Percentiles rank a stretch among this genome's conserved stretches.
Evolutionary conservation across 805 yeast species (phyloP).

Genomic region (Sugiyamaella smithiae): DNA sequence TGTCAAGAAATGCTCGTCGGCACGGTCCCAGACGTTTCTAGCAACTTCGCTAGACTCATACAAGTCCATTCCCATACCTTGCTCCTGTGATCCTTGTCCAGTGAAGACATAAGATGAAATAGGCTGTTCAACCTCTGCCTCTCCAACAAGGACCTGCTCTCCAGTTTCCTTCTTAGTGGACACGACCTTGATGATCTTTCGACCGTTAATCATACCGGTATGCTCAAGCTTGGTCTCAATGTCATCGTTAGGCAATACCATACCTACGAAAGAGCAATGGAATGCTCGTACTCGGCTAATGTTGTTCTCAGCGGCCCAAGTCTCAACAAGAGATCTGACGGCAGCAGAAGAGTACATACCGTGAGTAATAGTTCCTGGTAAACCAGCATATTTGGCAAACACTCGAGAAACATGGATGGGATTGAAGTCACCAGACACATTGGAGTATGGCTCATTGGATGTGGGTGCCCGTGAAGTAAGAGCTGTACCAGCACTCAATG

Average conservation of each 20-base stretch:
- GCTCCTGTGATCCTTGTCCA: constrained; percentile 99
- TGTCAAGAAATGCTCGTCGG: constrained; percentile 86
- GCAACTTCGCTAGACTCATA: constrained; percentile 91
- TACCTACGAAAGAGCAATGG: constrained; percentile 86
- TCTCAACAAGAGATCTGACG: constrained; percentile 91
- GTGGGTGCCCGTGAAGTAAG: constrained; percentile 72
- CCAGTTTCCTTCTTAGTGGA: constrained; percentile 80
- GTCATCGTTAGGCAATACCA: constrained; percentile 95
- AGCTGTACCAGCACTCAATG: constrained; percentile 59
- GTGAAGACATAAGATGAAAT: constrained; percentile 95
- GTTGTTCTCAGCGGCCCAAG: constrained; percentile 97
- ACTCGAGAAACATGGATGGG: constrained; percentile 97
- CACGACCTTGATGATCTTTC: constrained; percentile 92
- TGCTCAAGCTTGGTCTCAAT: constrained; percentile 87
- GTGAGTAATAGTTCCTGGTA: constrained; percentile 98
- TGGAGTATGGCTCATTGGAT: constrained; percentile 94
- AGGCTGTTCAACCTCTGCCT: constrained; percentile 99
- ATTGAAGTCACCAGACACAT: constrained; percentile 96
- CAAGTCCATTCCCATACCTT: constrained; percentile 99
- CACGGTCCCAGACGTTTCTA: constrained; percentile 94
- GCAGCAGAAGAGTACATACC: constrained; percentile 99
- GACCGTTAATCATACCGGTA: constrained; percentile 98
- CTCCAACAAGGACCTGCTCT: constrained; percentile 78
- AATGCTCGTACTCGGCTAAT: constrained; percentile 95
- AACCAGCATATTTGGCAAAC: constrained; percentile 85